Base-by-base conservation (phyloP, 2,329 filamentous ascomycete genomes). In the Exophiala bonariae region DNA sequence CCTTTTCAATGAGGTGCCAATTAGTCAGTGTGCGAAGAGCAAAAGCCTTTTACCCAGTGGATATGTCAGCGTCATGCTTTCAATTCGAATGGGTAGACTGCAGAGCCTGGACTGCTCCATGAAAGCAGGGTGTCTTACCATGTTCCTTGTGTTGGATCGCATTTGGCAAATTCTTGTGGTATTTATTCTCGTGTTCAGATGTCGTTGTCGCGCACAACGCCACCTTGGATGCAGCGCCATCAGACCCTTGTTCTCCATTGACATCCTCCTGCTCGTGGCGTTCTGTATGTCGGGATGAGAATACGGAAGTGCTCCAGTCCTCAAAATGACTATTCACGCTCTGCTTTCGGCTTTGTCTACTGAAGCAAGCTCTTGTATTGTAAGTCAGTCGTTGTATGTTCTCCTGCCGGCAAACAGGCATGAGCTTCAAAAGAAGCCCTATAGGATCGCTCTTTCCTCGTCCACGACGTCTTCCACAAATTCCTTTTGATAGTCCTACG, bases 21-120 rank as follows among this genome's bases (percentile, higher is more conserved):
- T 59, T 43, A 59, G 57, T 59, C 57, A 52, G 22, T 55, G 53
- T 26, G 57, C 57, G 55, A 56, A 59, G 52, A 59, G 31, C 40
- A 49, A 56, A 36, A 48, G 48, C 51, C 41, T 47, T 47, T 45
- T 48, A 43, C 44, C 41, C 32, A 20, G 33, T 31, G 44, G 41
- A 37, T 43, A 16, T 20, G 23, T 45, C 20, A 47, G 48, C 54
- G 54, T 59, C 43, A 56, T 59, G 54, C 42, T 44, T 34, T 49
- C 23, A 42, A 32, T 44, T 50, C 42, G 32, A 23, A 47, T 23
- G 36, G n/a, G 52, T 37, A 39, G 44, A 41, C 28, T 52, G 49
- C 43, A 49, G 30, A 33, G 52, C 48, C 52, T 44, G 42, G 44
- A 33, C 14, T 39, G 28, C 28, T 41, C 46, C 43, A 20, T 23